Evolutionary conservation across 345 rosid genomes (phyloP).

Genomic region (Murraya koenigii): DNA sequence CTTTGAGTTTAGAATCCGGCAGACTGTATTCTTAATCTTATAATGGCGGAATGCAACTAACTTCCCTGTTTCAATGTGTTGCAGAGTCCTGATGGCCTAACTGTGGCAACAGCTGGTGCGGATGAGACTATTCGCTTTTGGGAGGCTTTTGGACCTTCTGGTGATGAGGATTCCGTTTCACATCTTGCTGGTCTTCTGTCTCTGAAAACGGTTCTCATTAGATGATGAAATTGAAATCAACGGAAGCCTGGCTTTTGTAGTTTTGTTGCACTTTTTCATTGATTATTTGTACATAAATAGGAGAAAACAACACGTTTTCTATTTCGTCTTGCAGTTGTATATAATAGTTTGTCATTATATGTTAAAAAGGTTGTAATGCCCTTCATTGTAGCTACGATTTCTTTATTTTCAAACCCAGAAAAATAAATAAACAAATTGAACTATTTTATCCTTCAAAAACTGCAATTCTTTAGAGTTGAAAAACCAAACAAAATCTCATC

Average conservation of each 20-base stretch:
- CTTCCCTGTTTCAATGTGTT: background rate
- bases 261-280: background rate
- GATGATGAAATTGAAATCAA: constrained; percentile 26
- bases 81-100: constrained; percentile 56
- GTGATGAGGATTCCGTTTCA: constrained; percentile 23
- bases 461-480: too few relatives aligned
- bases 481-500: too few relatives aligned
- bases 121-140: constrained; percentile 52
- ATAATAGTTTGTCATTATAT: too few relatives aligned
- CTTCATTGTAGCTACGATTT: too few relatives aligned
- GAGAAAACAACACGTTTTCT: too few relatives aligned
- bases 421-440: too few relatives aligned
- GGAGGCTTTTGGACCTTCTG: constrained; percentile 54
- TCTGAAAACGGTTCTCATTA: constrained; percentile 35
- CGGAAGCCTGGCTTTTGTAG: background rate
- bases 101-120: constrained; percentile 46
- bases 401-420: too few relatives aligned
- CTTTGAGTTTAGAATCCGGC: background rate
- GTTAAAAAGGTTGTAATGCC: too few relatives aligned
- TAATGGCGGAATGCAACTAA: background rate
- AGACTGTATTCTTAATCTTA: background rate
- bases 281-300: background rate
- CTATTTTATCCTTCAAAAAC: too few relatives aligned
- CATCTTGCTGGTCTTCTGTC: constrained; percentile 42
- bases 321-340: too few relatives aligned